phyloP scores from a whole-genome alignment of 768 basidiomycete species.

The Trametes meyenii region DNA sequence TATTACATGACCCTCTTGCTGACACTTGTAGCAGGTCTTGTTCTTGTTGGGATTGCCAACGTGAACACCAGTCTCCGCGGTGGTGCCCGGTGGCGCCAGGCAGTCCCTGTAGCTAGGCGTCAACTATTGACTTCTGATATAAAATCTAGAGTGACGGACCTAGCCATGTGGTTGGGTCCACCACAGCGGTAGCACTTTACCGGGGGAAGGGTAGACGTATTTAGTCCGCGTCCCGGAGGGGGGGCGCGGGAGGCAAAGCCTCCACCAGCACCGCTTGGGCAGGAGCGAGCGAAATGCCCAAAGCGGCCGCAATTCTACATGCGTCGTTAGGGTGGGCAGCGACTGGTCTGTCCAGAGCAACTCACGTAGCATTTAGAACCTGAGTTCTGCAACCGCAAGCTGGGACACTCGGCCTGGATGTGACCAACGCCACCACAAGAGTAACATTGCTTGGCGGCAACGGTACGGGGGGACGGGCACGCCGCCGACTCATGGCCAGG shows the following conservation, averaged over 20 bases:
- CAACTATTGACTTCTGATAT: constrained; percentile 3
- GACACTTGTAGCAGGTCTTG: constrained; percentile 89
- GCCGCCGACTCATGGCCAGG: constrained; percentile 92
- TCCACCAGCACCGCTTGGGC: constrained; percentile 55
- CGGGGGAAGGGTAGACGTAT: constrained; percentile 75
- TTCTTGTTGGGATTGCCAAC: constrained; percentile 56
- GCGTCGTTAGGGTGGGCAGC: neutral
- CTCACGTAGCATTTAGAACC: constrained; percentile 87
- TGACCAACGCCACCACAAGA: constrained; percentile 92
- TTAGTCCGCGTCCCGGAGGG: constrained; percentile 74
- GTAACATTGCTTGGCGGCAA: constrained; percentile 89
- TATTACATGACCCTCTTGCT: constrained; percentile 81
- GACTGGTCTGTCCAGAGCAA: constrained; percentile 3
- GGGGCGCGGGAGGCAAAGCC: constrained; percentile 68
- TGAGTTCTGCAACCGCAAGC: constrained; percentile 66
- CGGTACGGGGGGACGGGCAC: constrained; percentile 82
- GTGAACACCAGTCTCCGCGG: constrained; percentile 49
- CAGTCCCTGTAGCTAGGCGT: constrained; percentile 60
- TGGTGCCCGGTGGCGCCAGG: constrained; percentile 69
- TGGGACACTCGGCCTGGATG: constrained; percentile 86
- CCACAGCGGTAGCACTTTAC: constrained; percentile 92
- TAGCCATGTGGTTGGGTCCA: constrained; percentile 86
- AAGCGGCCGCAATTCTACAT: constrained; percentile 72
- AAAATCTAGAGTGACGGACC: constrained; percentile 42
- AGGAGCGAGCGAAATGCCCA: constrained; percentile 81